phyloP scores from a whole-genome alignment of 1,284 basidiomycete species.

The Boletus semigastroideus region DNA sequence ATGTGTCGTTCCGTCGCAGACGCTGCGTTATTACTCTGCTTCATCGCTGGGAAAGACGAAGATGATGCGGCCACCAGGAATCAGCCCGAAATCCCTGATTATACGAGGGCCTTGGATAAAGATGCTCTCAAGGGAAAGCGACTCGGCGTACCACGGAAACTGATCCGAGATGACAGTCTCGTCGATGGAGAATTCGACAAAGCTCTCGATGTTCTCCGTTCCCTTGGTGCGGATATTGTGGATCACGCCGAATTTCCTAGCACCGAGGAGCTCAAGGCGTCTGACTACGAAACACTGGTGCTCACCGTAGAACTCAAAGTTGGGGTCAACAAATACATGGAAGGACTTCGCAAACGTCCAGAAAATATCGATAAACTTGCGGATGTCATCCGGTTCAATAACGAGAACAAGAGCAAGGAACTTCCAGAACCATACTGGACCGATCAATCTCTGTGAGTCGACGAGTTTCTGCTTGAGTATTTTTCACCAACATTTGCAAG shows the following conservation, averaged over 20 bases:
- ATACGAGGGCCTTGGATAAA: conserved; percentile 37
- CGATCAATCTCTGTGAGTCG: conserved; percentile 40
- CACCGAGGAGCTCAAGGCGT: conserved; percentile 34
- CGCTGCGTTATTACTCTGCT: conserved; percentile 41
- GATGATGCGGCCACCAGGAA: conserved; percentile 45
- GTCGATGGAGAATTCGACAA: conserved; percentile 36
- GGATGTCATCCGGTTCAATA: conserved; percentile 46
- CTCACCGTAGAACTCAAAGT: conserved; percentile 45
- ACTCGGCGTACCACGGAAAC: conserved; percentile 41
- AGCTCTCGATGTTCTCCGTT: conserved; percentile 38
- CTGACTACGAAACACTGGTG: conserved; percentile 35
- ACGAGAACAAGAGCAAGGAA: conserved; percentile 41
- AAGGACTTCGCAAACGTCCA: conserved; percentile 20
- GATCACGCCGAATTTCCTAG: conserved; percentile 43
- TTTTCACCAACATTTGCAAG: conserved; percentile 21
- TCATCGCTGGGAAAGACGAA: conserved; percentile 46
- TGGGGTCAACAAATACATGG: conserved; percentile 24
- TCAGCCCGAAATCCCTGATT: conserved; percentile 44
- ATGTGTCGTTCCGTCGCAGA: conserved; percentile 50
- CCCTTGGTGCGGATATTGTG: conserved; percentile 42
- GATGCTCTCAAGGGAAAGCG: conserved; percentile 40
- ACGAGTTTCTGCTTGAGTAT: not conserved
- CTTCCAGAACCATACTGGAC: conserved; percentile 40
- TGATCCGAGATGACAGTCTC: conserved; percentile 13
- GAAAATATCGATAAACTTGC: conserved; percentile 38